Base-by-base conservation (phyloP, 2,329 filamentous ascomycete genomes). In the Fusarium anthophilum region DNA sequence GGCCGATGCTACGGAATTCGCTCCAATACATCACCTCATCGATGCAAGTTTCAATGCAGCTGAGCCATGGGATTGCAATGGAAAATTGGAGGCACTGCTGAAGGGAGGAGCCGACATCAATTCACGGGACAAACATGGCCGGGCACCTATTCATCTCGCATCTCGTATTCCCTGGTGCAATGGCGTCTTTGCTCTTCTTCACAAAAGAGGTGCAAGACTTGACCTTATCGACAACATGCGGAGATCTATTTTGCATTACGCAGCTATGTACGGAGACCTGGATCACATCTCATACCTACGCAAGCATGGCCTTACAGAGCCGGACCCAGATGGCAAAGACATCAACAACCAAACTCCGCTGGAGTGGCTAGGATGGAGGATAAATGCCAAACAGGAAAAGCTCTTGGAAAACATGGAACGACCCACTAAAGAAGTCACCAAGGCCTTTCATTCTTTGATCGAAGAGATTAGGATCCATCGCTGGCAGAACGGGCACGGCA, bases 161-260 rank as follows among this genome's bases (percentile, higher is more conserved):
- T 57, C 54, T 32, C 35, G n/a, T 22, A 57, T 57, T 14, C 10
- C 54, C 18, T 57, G 54, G 54, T 32, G 32, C 3, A 48, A 47
- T 6, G 26, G 5, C 4, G 14, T 26, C 4, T 57, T 57, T 45
- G 28, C 7, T 7, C 4, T 18, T 15, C 39, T 57, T 8, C 8
- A 22, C 22, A 5, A 8, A 7, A n/a, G 20, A 3, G 22, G 38
- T 1, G 53, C 53, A 6, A 56, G 22, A 20, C 22, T 56, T 11
- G 53, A 45, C 6, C 6, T 44, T 15, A 2, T 15, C 3, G 28
- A 32, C 13, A 4, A 5, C 0, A 2, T 1, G 12, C 0, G 1
- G 0, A 56, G 12, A 20, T 56, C 53, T 9, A 4, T 45, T 17
- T 32, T 56, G 7, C 53, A 56, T n/a, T 44, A 32, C 26, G 38